Evolutionary conservation across 1,284 basidiomycete genomes (phyloP), one percentile per base, ranked within the genome.

Genomic region (Marasmius tenuissimus): DNA sequence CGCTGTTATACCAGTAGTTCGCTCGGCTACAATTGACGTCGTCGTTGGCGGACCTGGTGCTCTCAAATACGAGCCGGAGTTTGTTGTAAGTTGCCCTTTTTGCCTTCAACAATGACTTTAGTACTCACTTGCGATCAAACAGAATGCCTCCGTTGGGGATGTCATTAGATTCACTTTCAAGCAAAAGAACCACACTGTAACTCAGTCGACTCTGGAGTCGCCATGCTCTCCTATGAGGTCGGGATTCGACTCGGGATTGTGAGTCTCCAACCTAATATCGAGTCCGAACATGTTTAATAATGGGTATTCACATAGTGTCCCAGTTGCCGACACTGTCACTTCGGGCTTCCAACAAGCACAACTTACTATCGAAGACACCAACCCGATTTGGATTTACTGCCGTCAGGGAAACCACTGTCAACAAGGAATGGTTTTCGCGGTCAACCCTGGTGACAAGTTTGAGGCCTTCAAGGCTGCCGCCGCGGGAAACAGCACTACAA

Each of bases 151-250:
- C 39, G 75, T 79, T 4, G 85, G 85, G 14, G 85, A 87, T 63
- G 67, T 70, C 6, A 73, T 87, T n/a, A 63, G 73, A 34, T 87
- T 87, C 68, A 76, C 71, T 16, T 87, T 87, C 75, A 69, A 77
- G 68, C 83, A 85, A 70, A 82, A 86, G 70, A 88, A 88, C 70
- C 87, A 89, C 67, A 87, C 86, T 7, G 82, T 78, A 22, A 86
- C 86, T 0, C 86, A 87, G 64, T 87, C 85, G 2, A 77, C 83
- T 2, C 77, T 88, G 27, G 73, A 73, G 1, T 72, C 69, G 10
- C 87, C 87, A 1, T 89, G 87, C 65, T 62, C 71, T 0, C 72
- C 72, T 11, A 61, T 73, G 9, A 61, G 70, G 0, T 74, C 70
- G 51, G 86, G 85, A 3, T 85, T 87, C 67, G 84, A 87, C 67